Evolutionary conservation across 768 basidiomycete species (phyloP).

Genomic region (Hygrophorus russula): DNA sequence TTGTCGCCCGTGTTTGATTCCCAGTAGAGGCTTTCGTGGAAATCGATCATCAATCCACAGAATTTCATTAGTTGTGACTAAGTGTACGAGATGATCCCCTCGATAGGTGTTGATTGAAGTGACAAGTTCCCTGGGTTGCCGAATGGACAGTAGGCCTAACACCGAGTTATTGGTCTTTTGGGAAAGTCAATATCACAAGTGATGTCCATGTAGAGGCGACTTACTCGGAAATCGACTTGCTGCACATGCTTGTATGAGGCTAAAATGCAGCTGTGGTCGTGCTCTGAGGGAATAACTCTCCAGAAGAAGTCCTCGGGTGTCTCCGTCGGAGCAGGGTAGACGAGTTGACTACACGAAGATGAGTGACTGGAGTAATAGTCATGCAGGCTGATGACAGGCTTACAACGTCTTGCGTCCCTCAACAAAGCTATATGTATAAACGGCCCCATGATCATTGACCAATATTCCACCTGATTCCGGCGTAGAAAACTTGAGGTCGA

Average conservation of each 20-base stretch:
- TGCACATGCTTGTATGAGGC: conserved; percentile 32
- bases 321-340: conserved; percentile 6
- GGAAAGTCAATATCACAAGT: conserved; percentile 1
- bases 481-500: conserved; percentile 35
- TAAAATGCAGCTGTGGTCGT: conserved; percentile 29
- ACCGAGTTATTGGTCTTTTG: conserved; percentile 19
- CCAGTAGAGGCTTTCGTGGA: conserved; percentile 45
- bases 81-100: conserved; percentile 33
- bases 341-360: conserved; percentile 11
- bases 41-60: conserved; percentile 63
- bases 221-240: conserved; percentile 49
- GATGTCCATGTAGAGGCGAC: conserved; percentile 9
- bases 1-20: conserved; percentile 47
- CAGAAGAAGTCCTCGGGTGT: conserved; percentile 32
- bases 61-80: conserved; percentile 51
- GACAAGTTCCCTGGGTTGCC: conserved; percentile 26
- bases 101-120: conserved; percentile 41
- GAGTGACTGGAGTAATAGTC: conserved; percentile 1
- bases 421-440: conserved; percentile 35
- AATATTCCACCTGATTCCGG: conserved; percentile 22
- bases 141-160: conserved; percentile 23
- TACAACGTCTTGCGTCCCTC: conserved; percentile 29
- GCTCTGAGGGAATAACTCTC: conserved; percentile 32
- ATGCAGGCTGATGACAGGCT: conserved; percentile 11
- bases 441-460: conserved; percentile 39